Evolutionary conservation across 805 yeast species (phyloP), one percentile per base, ranked within the genome.

Genomic region (Lachancea fermentati): DNA sequence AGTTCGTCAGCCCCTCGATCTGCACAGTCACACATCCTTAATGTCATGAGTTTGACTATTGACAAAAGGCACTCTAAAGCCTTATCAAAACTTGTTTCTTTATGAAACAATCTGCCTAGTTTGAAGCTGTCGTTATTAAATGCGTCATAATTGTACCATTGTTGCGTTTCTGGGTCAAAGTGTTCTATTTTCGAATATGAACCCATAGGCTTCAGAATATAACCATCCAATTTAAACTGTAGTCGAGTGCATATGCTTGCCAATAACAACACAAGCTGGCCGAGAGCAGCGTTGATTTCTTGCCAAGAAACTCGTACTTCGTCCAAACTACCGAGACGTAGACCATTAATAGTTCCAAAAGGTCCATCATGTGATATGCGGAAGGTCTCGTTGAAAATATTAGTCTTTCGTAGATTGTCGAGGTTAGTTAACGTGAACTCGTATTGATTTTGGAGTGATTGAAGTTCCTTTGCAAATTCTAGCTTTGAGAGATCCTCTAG

Each of bases 231-330:
- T 24, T 69, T 69, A 18, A 86, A 58, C 6, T 75, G 68, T 22
- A 87, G 66, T 32, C 80, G 68, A 9, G 75, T 66, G 1, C 75
- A 62, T 2, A 88, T 70, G 1, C 91, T 85, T 0, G 81, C 71
- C 22, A 89, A 57, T 14, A 91, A 61, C 9, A 87, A 63, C 2
- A 85, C 74, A 2, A 89, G 65, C 49, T 89, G 96, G 0, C 97
- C 97, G 51, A 89, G 63, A 0, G 95, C 96, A 2, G 94, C 93
- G 56, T 88, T 89, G 32, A 87, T 81, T 52, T 89, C 97, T 40
- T 85, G 77, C 95, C 95, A 87, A 2, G 94, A 82, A 0, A 89
- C 85, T 44, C 71, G 74, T 39, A 66, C 61, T 5, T 70, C 73
- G 30, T 74, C 76, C 35, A 77, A 59, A 11, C 78, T 68, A 0